Evolutionary conservation across 345 rosid species (phyloP).

Genomic region (Excoecaria cochinchinensis): DNA sequence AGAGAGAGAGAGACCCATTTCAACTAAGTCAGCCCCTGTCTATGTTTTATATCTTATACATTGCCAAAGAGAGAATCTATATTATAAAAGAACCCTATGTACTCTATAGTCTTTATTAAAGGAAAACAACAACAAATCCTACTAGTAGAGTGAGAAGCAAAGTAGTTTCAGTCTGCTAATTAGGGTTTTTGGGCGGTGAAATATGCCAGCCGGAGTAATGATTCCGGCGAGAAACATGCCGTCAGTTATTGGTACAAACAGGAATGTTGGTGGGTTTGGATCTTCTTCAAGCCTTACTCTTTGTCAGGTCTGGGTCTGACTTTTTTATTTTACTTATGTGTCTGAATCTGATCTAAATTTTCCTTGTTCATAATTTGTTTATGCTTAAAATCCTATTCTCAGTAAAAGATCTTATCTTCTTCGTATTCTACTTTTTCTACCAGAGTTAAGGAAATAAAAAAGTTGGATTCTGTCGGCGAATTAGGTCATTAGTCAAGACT

Average conservation of each 20-base stretch:
- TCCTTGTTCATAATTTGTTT: not conserved
- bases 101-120: not conserved
- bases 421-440: not conserved
- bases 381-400: not conserved
- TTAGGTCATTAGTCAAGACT: slow-evolving; percentile 22
- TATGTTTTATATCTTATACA: not conserved
- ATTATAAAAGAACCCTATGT: not conserved
- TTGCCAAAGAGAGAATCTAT: not conserved
- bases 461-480: slow-evolving; percentile 5
- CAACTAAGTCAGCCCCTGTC: slow-evolving; percentile 19
- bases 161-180: not conserved
- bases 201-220: slow-evolving; percentile 61
- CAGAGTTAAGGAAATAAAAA: slow-evolving; percentile 9
- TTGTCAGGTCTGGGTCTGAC: slow-evolving; percentile 43
- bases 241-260: slow-evolving; percentile 41
- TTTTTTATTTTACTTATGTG: not conserved
- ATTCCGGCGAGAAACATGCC: slow-evolving; percentile 63
- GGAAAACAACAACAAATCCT: not conserved
- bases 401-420: slow-evolving; percentile 2
- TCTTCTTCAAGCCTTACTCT: slow-evolving; percentile 54
- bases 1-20: slow-evolving; percentile 7
- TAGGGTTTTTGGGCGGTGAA: slow-evolving; percentile 33
- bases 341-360: not conserved
- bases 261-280: slow-evolving; percentile 43
- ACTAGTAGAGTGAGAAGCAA: not conserved